Evolutionary conservation across 257 asterid species (phyloP).

Genomic region (Leptodermis oblonga): DNA sequence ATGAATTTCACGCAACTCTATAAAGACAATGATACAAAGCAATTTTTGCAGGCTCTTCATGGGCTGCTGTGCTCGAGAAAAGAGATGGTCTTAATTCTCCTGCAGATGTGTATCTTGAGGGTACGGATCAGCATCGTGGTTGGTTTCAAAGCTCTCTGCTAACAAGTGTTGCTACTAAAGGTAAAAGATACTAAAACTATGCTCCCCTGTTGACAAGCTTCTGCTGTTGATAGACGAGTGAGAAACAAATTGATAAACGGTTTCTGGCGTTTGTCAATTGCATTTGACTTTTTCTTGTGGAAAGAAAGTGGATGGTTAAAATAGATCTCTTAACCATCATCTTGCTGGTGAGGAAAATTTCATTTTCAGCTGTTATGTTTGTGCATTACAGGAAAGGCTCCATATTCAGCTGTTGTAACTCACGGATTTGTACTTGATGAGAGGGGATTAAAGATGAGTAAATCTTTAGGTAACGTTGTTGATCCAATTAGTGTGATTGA

Average conservation of each 20-base stretch:
- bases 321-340: neutral
- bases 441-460: conserved; percentile 96
- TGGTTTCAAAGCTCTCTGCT: conserved; percentile 97
- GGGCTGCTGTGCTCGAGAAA: conserved; percentile 96
- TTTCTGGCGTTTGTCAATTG: neutral
- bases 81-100: conserved; percentile 76
- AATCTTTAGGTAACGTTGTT: conserved; percentile 92
- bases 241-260: neutral
- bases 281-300: neutral
- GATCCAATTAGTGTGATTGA: conserved; percentile 88
- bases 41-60: conserved; percentile 68
- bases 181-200: conserved; percentile 31
- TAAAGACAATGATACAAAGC: neutral
- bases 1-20: neutral
- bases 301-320: neutral
- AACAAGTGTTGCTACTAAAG: conserved; percentile 91
- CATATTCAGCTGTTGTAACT: conserved; percentile 76
- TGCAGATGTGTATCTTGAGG: conserved; percentile 96
- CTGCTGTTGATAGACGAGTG: neutral
- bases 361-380: conserved; percentile 3
- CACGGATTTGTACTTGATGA: conserved; percentile 98
- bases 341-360: neutral
- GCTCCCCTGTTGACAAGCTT: neutral
- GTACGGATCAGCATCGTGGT: conserved; percentile 99
- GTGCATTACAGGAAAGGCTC: conserved; percentile 76